Evolutionary conservation across 305 asterid species (phyloP), one percentile per base, ranked within the genome.

Genomic region (Plantago lanceolata): DNA sequence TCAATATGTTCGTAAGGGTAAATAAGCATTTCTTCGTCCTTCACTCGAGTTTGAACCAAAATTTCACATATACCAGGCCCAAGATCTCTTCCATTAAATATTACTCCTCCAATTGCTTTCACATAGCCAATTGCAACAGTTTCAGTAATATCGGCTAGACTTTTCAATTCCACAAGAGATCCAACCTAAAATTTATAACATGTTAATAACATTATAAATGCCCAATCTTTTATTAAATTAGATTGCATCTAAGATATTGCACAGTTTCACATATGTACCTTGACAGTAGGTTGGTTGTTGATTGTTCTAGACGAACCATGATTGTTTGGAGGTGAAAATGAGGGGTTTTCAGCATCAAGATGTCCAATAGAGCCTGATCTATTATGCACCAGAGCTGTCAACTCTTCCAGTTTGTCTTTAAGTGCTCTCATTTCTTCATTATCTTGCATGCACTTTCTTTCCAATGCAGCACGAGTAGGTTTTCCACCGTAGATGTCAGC

Each of bases 391-490:
- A n/a, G 14, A 50, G 56, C 26, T 0, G 55, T 49, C 49, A 56
- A 35, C 20, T 33, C 28, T 31, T 63, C 59, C 0, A 31, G 1
- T n/a, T 50, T 31, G 0, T 29, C 35, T 28, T 63, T 63, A 16
- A 63, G 4, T 28, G 69, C 56, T 55, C 63, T 40, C 26, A 53
- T 40, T 44, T 63, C 26, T 51, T 45, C 17, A 11, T 51, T 20
- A 20, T 29, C 18, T 51, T 65, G 29, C 63, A 65, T 54, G 4
- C 55, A 35, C n/a, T 20, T 18, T 54, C 62, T 65, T 12, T 16
- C 26, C 43, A 35, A 33, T 45, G 19, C 45, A 26, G 17, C 56
- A 28, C 56, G 69, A n/a, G 55, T 54, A 21, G 63, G 48, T 2
- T 43, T 31, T 17, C 3, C 4, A 4, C 64, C 57, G 13, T 14